Percentiles rank a stretch among this genome's conserved stretches.
Conservation (phyloP, 2,329 filamentous ascomycete genomes). For the Penicillium sp. region DNA sequence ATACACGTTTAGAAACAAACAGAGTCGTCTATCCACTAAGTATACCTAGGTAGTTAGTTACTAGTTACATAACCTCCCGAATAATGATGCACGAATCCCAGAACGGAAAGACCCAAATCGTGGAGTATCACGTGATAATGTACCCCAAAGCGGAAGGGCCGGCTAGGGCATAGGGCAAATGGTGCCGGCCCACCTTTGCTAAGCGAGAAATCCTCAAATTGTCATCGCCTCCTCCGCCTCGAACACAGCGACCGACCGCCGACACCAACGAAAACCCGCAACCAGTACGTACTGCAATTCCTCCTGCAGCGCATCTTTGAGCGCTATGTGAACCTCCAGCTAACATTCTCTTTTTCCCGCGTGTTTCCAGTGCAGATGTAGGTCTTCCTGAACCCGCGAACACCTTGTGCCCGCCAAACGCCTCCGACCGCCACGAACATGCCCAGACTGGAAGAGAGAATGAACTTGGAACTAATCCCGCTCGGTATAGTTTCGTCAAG, state of each 20-base stretch:
- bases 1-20: too few relatives aligned
- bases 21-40: too few relatives aligned
- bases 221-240: conserved; percentile 36
- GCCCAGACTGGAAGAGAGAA: conserved; percentile 17
- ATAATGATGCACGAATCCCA: conserved; percentile 6
- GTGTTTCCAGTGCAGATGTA: conserved; percentile 79
- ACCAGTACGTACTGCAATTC: conserved; percentile 42
- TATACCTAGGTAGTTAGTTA: too few relatives aligned
- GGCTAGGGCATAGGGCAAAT: conserved; percentile 44
- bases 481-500: conserved; percentile 85
- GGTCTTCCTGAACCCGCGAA: conserved; percentile 47
- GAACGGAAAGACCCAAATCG: conserved; percentile 12
- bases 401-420: conserved; percentile 5
- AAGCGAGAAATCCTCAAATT: conserved; percentile 46
- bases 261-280: conserved; percentile 47
- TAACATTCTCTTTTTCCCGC: conserved; percentile 47
- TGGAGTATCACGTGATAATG: conserved; percentile 12
- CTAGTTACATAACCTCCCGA: too few relatives aligned
- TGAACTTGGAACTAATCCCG: conserved; percentile 25
- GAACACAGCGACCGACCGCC: conserved; percentile 42
- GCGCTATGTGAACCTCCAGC: conserved; percentile 29
- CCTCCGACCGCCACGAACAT: conserved; percentile 10
- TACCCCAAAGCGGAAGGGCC: conserved; percentile 12
- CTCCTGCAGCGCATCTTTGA: conserved; percentile 11
- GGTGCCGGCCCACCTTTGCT: conserved; percentile 37